Base-by-base conservation (phyloP, 176 grass and related monocot genomes). In the Ensete glaucum region DNA sequence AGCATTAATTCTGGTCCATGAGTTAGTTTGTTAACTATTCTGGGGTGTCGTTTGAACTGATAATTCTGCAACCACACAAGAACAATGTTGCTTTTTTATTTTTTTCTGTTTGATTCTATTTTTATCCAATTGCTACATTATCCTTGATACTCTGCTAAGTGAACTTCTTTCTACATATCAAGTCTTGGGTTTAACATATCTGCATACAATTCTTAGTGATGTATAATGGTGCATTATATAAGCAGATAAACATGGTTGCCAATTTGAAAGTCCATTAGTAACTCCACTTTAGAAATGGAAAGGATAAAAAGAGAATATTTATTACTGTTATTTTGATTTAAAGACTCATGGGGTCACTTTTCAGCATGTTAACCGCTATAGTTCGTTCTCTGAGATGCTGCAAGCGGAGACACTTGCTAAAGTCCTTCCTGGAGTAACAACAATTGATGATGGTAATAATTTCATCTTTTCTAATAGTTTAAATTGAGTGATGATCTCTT, bases 351-450 rank as follows among this genome's bases (percentile, higher is more conserved):
- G 12, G 50, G 53, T 51, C 64, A 20, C 11, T 83, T 76, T 87
- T 77, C 81, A 98, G 94, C 54, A 71, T 56, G 75, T 93, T 82
- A 73, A 55, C 79, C 71, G 72, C 22, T 91, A 98, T 75, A 77
- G 22, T 69, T 87, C 84, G 17, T 98, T 98, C 63, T 86, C 71
- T 78, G 78, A 93, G 64, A 98, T 98, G 94, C 73, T 93, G 59
- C 75, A 91, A 80, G 43, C 57, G 71, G 94, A 97, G 80, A 93
- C 43, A 53, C 83, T 93, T 69, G 76, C 85, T 82, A 85, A 93
- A 76, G 88, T 93, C n/a, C 88, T 98, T 64, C 94, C 90, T 72
- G 90, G 84, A 24, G 75, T 93, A 83, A 72, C 67, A 78, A 91
- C 94, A 73, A 67, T 87, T 66, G 75, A 85, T 87, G 84, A 89